Base-by-base conservation (phyloP, 208 protist genomes). In the Tritrichomonas foetus region DNA sequence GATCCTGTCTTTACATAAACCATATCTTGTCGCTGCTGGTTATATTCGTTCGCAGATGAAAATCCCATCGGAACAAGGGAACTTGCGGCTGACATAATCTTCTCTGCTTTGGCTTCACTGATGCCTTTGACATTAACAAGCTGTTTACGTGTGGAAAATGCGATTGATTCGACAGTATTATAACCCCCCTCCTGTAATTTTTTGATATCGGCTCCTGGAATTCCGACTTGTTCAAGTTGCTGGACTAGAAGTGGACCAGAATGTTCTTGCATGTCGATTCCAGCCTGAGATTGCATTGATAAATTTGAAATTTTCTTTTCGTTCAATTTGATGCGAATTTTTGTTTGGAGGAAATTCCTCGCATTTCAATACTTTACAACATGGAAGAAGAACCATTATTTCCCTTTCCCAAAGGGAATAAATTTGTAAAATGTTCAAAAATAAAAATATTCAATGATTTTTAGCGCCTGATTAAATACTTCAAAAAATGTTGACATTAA, bases 121-220 rank as follows among this genome's bases (percentile, higher is more conserved):
- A 99, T 98, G n/a, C 98, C 98, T 96, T 99, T 99, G 49, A 99
- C 97, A 0, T 96, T 96, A 14, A 97, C 93, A n/a, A 99, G 96
- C 30, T 95, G 95, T 94, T 99, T 99, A 94, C 98, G 98, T 2
- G 98, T 98, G 0, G 98, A 96, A 94, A 98, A 99, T 1, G 98
- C 98, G 50, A 99, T 95, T 0, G 97, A 96, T 95, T 99, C 98
- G 0, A 96, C 95, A 36, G 96, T 97, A 93, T 95, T 75, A 94
- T 94, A 96, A 5, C 96, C 96, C 13, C 20, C n/a, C 47, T 93
- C 82, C 27, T 66, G 82, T 20, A 93, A 36, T 47, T 93, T 93
- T 16, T 66, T 93, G n/a, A 93, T 66, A 66, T 93, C 82, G 8
- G 20, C 55, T 44, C 49, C 47, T 44, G 82, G 49, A 44, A 93